Evolutionary conservation across 768 basidiomycete species (phyloP).

Genomic region (Rhizopogon vinicolor): DNA sequence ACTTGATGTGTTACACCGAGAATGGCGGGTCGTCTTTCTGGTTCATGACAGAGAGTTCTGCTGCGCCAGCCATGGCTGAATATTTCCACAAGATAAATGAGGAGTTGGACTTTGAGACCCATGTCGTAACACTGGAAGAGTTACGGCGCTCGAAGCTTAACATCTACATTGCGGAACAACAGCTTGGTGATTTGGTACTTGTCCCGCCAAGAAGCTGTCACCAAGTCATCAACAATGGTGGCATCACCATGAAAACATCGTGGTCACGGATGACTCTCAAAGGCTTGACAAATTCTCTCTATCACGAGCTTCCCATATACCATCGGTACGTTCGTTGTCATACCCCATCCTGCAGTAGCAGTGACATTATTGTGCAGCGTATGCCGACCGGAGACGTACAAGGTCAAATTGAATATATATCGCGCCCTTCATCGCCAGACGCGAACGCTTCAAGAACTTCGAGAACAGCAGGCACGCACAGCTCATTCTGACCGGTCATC

Average conservation of each 20-base stretch:
- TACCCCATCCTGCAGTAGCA: no score
- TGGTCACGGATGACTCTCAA: constrained; percentile 82
- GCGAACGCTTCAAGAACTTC: constrained; percentile 4
- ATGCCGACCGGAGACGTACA: constrained; percentile 76
- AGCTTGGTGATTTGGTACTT: constrained; percentile 71
- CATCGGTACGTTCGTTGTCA: constrained; percentile 46
- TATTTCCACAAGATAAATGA: constrained; percentile 50
- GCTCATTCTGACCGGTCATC: background rate
- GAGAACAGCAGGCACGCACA: background rate
- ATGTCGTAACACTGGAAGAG: constrained; percentile 59
- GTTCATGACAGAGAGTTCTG: constrained; percentile 76
- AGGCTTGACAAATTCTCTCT: constrained; percentile 55
- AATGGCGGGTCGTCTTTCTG: constrained; percentile 70
- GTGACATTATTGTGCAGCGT: constrained; percentile 42
- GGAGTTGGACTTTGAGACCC: constrained; percentile 66
- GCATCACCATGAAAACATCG: constrained; percentile 77
- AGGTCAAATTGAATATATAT: constrained; percentile 63
- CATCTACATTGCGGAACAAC: constrained; percentile 70
- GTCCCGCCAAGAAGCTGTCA: constrained; percentile 81
- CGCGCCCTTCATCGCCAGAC: constrained; percentile 42
- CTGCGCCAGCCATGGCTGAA: constrained; percentile 46
- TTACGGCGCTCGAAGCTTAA: constrained; percentile 61
- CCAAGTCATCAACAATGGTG: constrained; percentile 79
- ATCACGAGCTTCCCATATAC: constrained; percentile 77
- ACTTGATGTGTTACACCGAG: constrained; percentile 82